These are phyloP conservation scores for Aspergillus sclerotioniger DNA, from an alignment of 495 filamentous ascomycete species.

Conservation along the genomic window DNA sequence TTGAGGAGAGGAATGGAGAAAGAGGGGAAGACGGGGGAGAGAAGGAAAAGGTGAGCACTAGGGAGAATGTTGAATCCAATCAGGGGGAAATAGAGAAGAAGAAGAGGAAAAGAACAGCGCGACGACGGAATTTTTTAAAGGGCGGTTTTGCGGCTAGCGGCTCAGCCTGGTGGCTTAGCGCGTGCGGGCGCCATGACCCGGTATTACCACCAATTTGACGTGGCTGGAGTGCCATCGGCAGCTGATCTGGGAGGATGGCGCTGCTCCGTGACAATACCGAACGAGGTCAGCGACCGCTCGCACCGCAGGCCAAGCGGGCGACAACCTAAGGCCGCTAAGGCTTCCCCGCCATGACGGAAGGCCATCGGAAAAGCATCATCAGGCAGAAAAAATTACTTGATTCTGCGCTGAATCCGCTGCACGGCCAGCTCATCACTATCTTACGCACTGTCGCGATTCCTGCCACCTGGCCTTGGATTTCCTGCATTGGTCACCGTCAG, in stretches of 20 bases:
- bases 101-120: slow-evolving; percentile 3
- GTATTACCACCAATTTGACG: background rate
- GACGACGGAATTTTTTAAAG: slow-evolving; percentile 5
- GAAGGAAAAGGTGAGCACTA: slow-evolving; percentile 7
- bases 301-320: background rate
- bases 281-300: too few relatives aligned
- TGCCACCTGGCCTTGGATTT: background rate
- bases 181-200: background rate
- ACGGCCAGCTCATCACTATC: background rate
- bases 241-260: background rate
- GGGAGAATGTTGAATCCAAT: slow-evolving; percentile 6
- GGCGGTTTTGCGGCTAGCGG: background rate
- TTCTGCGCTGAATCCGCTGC: background rate
- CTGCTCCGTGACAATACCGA: background rate
- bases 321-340: background rate
- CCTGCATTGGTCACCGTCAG: background rate
- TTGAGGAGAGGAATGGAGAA: background rate
- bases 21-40: slow-evolving; percentile 2
- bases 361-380: slow-evolving; percentile 15
- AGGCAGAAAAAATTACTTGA: slow-evolving; percentile 26
- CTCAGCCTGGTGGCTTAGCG: background rate
- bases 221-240: too few relatives aligned
- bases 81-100: slow-evolving; percentile 8
- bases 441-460: background rate
- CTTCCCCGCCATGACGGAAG: slow-evolving; percentile 27